Evolutionary conservation across 2,329 filamentous ascomycete species (phyloP).

Genomic region (Bertia moriformis): DNA sequence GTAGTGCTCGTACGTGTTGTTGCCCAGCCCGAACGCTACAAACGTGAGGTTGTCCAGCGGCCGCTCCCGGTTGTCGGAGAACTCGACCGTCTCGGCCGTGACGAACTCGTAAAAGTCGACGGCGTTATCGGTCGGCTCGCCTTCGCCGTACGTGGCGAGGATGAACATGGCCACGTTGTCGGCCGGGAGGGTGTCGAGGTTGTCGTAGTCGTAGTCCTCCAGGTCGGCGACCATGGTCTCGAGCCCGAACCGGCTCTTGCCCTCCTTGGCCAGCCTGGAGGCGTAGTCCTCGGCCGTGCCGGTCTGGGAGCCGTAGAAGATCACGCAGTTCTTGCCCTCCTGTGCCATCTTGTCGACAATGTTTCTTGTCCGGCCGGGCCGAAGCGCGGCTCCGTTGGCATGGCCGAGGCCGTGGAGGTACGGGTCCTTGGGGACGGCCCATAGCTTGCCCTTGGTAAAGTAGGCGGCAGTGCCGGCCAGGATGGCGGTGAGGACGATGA

Average conservation of each 20-base stretch:
- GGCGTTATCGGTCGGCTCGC: conserved; percentile 95
- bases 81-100: conserved; percentile 64
- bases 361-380: conserved; percentile 74
- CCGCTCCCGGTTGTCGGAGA: conserved; percentile 61
- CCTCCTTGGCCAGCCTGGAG: conserved; percentile 88
- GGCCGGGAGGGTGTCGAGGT: conserved; percentile 71
- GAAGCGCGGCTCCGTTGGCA: conserved; percentile 54
- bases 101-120: conserved; percentile 99
- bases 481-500: conserved; percentile 75
- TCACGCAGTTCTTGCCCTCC: conserved; percentile 87
- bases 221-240: conserved; percentile 97
- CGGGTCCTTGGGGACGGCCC: conserved; percentile 76
- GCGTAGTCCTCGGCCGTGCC: conserved; percentile 98
- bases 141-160: conserved; percentile 92
- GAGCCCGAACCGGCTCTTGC: conserved; percentile 85
- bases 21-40: conserved; percentile 88
- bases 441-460: conserved; percentile 93
- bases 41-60: conserved; percentile 76
- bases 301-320: conserved; percentile 97
- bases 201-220: conserved; percentile 95
- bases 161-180: conserved; percentile 94
- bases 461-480: conserved; percentile 82
- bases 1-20: conserved; percentile 99
- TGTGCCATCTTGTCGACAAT: conserved; percentile 95
- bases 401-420: conserved; percentile 68